phyloP scores from a whole-genome alignment of 1,284 basidiomycete genomes.

The Ustilago bromivora region DNA sequence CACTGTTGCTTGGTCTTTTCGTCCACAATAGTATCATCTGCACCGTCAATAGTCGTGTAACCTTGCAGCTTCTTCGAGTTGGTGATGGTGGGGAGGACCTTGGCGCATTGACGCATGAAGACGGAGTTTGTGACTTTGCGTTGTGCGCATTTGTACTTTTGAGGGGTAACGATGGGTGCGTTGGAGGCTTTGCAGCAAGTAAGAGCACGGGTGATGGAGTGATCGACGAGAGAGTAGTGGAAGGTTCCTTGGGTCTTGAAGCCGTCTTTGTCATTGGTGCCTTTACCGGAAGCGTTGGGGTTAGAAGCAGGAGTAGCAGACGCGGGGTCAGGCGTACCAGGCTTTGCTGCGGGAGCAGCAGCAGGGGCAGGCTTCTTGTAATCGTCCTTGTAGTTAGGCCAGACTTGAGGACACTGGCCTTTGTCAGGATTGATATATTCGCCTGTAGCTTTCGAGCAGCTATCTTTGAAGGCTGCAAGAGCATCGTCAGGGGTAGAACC shows the following conservation, averaged over 20 bases:
- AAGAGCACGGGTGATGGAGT: slow-evolving; percentile 28
- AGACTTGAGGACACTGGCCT: slow-evolving; percentile 31
- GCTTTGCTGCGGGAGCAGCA: background rate
- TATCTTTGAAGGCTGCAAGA: background rate
- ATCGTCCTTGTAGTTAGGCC: slow-evolving; percentile 27
- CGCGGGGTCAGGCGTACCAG: background rate
- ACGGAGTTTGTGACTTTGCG: slow-evolving; percentile 16
- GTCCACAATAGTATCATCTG: slow-evolving; percentile 25
- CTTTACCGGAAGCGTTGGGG: slow-evolving; percentile 7
- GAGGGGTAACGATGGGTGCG: slow-evolving; percentile 20
- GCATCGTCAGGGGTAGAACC: slow-evolving; percentile 10
- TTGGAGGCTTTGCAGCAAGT: slow-evolving; percentile 27
- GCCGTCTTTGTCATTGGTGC: slow-evolving; percentile 31
- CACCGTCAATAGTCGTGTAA: slow-evolving; percentile 28
- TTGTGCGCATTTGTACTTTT: slow-evolving; percentile 34
- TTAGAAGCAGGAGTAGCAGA: background rate
- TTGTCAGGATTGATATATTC: slow-evolving; percentile 12
- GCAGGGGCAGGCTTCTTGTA: slow-evolving; percentile 27
- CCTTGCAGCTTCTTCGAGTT: slow-evolving; percentile 19
- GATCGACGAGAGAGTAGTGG: slow-evolving; percentile 36
- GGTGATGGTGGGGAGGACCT: slow-evolving; percentile 25
- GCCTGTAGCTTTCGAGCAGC: slow-evolving; percentile 9
- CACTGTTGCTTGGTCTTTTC: slow-evolving; percentile 34
- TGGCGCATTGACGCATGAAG: slow-evolving; percentile 39
- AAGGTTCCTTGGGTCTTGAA: slow-evolving; percentile 38